Evolutionary conservation across 2,329 filamentous ascomycete species (phyloP), one percentile per base, ranked within the genome.

Genomic region (Neofusicoccum sp.): DNA sequence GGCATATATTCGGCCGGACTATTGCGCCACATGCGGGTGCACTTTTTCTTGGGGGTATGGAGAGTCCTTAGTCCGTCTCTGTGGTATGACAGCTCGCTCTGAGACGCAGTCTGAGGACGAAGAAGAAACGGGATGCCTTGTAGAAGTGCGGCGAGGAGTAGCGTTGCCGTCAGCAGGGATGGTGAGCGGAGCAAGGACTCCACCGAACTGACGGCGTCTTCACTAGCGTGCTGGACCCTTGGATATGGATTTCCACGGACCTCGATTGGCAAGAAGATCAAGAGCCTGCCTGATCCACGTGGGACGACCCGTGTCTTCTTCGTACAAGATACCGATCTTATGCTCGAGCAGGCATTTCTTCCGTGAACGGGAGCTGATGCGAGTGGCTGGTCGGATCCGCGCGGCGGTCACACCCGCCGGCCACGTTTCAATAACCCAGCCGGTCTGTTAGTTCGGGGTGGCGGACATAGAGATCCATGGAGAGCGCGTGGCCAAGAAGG

Each of bases 381-480:
- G n/a, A 45, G 41, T 6, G 31, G 39, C 39, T 58, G 29, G 22
- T 14, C 31, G 29, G 54, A 33, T 45, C n/a, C 39, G 54, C 11
- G 31, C 28, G 54, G 54, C 54, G 52, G 54, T 45, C 39, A 58
- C 39, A 41, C 39, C 54, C 54, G 39, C 29, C 41, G 28, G n/a
- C 39, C 39, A 33, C 31, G 43, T 58, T 44, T 58, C 54, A 34
- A 34, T n/a, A 34, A 41, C 5, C 54, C 54, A 41, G 54, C 29
- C 54, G 29, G 54, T 45, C 36, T 45, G 29, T 58, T 58, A 22
- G 22, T 22, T 22, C 22, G 22, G 22, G 54, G 54, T 58, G 54
- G 54, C 54, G 39, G 54, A 28, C 16, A 58, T 7, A 9, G 29
- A 14, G 12, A 44, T 28, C 16, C 22, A n/a, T 33, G 36, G 16